Percentiles rank a stretch among this genome's conserved stretches.
Evolutionary conservation across 768 basidiomycete genomes (phyloP).

Genomic region (Termitomyces sp.): DNA sequence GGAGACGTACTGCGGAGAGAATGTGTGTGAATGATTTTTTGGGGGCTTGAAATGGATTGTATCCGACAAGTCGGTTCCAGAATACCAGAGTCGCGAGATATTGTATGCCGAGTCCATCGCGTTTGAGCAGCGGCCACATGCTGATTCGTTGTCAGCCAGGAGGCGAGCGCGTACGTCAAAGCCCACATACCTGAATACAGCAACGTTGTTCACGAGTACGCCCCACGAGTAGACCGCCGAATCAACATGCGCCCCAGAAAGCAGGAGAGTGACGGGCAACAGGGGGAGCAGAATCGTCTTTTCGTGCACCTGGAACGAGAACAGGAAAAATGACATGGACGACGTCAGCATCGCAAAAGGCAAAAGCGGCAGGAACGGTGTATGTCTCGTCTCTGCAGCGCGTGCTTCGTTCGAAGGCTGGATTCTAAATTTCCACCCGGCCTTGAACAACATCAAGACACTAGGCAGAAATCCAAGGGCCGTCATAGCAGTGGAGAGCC

Average conservation of each 20-base stretch:
- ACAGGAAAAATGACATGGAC: constrained; percentile 91
- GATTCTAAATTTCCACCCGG: constrained; percentile 23
- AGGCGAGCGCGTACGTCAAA: not conserved
- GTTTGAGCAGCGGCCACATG: constrained; percentile 88
- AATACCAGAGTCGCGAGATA: constrained; percentile 62
- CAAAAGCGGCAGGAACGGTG: constrained; percentile 60
- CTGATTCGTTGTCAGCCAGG: constrained; percentile 32
- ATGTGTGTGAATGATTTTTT: constrained; percentile 46
- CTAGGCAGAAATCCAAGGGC: constrained; percentile 65
- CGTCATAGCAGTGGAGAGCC: constrained; percentile 63
- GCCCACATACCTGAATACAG: constrained; percentile 72
- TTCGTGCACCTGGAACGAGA: constrained; percentile 96
- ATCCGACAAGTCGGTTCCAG: constrained; percentile 84
- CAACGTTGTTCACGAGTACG: constrained; percentile 74
- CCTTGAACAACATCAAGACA: constrained; percentile 35
- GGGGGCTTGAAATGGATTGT: constrained; percentile 54
- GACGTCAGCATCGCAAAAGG: constrained; percentile 77
- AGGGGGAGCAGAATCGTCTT: constrained; percentile 87
- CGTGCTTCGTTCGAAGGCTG: constrained; percentile 11
- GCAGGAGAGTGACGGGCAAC: constrained; percentile 75
- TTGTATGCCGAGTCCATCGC: constrained; percentile 72
- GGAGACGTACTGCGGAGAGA: constrained; percentile 44
- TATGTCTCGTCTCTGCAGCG: constrained; percentile 21
- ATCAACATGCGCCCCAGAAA: constrained; percentile 49
- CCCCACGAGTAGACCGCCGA: constrained; percentile 67